phyloP scores from a whole-genome alignment of 1,284 basidiomycete genomes.

The Papiliotrema nemorosa region DNA sequence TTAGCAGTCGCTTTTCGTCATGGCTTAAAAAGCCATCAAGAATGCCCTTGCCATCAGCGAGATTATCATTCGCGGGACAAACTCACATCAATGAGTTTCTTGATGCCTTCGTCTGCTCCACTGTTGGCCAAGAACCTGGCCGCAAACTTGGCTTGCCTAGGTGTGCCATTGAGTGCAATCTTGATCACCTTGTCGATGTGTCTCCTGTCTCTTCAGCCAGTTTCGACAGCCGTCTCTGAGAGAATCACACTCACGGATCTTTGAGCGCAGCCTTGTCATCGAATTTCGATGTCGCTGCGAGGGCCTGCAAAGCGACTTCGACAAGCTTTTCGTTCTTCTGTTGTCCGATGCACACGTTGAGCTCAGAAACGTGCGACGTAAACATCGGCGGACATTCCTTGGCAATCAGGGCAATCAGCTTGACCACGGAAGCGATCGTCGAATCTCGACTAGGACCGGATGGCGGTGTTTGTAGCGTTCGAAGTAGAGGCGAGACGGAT shows the following conservation, averaged over 20 bases:
- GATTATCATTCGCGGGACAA: neutral
- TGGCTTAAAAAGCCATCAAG: conserved; percentile 59
- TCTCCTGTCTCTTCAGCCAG: conserved; percentile 7
- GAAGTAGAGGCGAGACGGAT: conserved; percentile 69
- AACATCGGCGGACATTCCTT: conserved; percentile 73
- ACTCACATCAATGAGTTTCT: conserved; percentile 63
- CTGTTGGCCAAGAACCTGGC: conserved; percentile 68
- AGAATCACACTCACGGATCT: conserved; percentile 60
- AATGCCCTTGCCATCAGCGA: conserved; percentile 15
- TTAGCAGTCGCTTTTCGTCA: conserved; percentile 58
- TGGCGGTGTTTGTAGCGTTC: conserved; percentile 55
- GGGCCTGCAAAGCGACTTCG: conserved; percentile 68
- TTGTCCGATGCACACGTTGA: conserved; percentile 67
- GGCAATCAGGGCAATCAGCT: conserved; percentile 58
- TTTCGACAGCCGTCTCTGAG: neutral
- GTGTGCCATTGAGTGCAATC: conserved; percentile 62
- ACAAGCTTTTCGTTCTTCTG: conserved; percentile 60
- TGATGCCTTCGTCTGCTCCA: conserved; percentile 58
- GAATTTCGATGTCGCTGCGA: conserved; percentile 63
- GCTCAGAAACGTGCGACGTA: conserved; percentile 68
- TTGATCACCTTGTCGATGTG: conserved; percentile 62
- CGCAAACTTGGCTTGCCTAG: conserved; percentile 80
- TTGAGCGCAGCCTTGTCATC: conserved; percentile 58
- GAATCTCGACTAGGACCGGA: conserved; percentile 10
- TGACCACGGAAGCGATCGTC: conserved; percentile 28